Evolutionary conservation across 495 filamentous ascomycete genomes (phyloP).

Genomic region (Mytilinidion resinicola): DNA sequence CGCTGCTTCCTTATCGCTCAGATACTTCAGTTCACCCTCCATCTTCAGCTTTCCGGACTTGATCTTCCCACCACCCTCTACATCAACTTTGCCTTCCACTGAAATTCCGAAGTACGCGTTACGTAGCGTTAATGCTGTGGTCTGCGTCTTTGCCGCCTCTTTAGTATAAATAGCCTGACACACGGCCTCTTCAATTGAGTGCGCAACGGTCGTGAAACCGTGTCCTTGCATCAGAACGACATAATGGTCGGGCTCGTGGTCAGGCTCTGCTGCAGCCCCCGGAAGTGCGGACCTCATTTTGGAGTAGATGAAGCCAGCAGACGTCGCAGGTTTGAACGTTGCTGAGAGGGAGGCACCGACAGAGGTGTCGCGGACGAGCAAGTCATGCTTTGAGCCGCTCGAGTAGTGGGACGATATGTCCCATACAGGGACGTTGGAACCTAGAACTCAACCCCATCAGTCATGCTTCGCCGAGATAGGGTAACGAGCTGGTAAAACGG

Average conservation of each 20-base stretch:
- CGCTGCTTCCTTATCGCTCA: conserved; percentile 33
- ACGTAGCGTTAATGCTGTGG: conserved; percentile 29
- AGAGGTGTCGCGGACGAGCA: conserved; percentile 40
- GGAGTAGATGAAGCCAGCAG: conserved; percentile 26
- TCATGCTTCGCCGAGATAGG: neutral
- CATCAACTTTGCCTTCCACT: conserved; percentile 22
- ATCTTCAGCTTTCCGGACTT: conserved; percentile 34
- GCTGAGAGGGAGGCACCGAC: conserved; percentile 43
- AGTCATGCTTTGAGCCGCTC: conserved; percentile 29
- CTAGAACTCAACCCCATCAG: neutral
- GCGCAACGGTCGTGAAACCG: conserved; percentile 33
- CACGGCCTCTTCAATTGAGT: conserved; percentile 33
- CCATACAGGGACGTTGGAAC: conserved; percentile 30
- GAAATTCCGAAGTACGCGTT: conserved; percentile 29
- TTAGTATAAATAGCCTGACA: conserved; percentile 35
- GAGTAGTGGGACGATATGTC: conserved; percentile 31
- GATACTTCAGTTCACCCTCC: conserved; percentile 32
- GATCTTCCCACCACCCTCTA: conserved; percentile 32
- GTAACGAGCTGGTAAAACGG: neutral
- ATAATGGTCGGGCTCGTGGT: conserved; percentile 22
- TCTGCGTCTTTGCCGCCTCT: conserved; percentile 33
- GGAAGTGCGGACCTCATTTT: conserved; percentile 23
- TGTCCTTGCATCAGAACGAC: conserved; percentile 37
- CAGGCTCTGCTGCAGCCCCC: conserved; percentile 13
- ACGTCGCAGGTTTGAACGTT: conserved; percentile 32